Evolutionary conservation across 345 rosid genomes (phyloP), one percentile per base, ranked within the genome.

Genomic region (Theobroma cacao): DNA sequence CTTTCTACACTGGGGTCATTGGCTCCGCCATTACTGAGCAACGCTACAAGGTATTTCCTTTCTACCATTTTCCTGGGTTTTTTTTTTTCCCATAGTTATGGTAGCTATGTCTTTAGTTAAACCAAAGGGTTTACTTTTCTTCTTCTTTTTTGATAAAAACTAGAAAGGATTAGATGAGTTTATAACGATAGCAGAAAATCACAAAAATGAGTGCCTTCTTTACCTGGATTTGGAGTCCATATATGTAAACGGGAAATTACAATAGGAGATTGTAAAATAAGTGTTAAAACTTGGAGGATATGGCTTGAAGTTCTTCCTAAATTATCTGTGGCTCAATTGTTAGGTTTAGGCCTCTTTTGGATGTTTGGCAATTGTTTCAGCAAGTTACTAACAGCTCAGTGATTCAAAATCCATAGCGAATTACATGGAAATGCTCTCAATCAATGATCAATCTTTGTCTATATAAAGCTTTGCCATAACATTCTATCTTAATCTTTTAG

Each of bases 11-110:
- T 3, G 97, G 97, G 3, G 98, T 96, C 33, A 36, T 90, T 22
- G 97, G 91, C 10, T 87, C 98, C 22, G 97, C 98, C 71, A 64
- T 92, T 79, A 90, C 94, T 1, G 99, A 96, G 87, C 99, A 96
- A 78, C 88, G 89, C 72, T 86, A 96, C 89, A 91, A 96, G 89
- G 97, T 93, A 7, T 26, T 53, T 26, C 31, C 48, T 66, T 63
- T 26, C 56, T 11, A 8, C 30, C 36, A 36, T 65, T 63, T 73
- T 63, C 33, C 3, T 62, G 3, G 13, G 1, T 64, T 31, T 33
- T 10, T 31, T 9, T 64, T 31, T 33, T 10, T 31, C 15, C 43
- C 63, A 22, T 60, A 41, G 0, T n/a, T 2, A 14, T 26, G 18
- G 17, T 18, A 1, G 11, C 45, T n/a, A 30, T 36, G 53, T 50